These are phyloP conservation scores for Metschnikowia amazonensis DNA, from an alignment of 805 yeast species.

Conservation along the genomic window DNA sequence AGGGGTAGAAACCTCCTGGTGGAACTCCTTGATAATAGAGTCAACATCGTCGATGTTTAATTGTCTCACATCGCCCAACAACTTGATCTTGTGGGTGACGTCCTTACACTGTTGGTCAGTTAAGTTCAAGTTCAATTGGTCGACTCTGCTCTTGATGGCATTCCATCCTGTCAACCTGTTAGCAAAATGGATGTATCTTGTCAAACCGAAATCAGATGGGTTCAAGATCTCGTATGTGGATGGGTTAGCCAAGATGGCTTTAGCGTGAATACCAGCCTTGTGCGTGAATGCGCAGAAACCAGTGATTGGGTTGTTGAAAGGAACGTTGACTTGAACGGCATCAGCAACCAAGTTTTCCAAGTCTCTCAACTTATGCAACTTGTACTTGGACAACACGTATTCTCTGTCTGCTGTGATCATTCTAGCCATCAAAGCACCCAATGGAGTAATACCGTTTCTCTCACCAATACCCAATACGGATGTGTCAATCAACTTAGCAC, in stretches of 20 bases:
- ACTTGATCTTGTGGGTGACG: slow-evolving; percentile 51
- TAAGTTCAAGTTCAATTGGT: slow-evolving; percentile 53
- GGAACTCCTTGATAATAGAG: slow-evolving; percentile 54
- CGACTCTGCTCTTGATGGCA: slow-evolving; percentile 59
- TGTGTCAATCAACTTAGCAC: slow-evolving; percentile 56
- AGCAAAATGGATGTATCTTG: slow-evolving; percentile 60
- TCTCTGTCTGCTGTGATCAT: slow-evolving; percentile 61
- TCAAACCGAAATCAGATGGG: slow-evolving; percentile 56
- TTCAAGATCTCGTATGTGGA: slow-evolving; percentile 59
- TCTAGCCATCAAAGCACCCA: slow-evolving; percentile 61
- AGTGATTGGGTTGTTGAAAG: slow-evolving; percentile 60
- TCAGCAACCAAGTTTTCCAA: slow-evolving; percentile 58
- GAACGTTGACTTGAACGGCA: slow-evolving; percentile 55
- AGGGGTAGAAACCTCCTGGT: slow-evolving; percentile 40
- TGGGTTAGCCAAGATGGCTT: slow-evolving; percentile 60
- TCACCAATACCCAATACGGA: slow-evolving; percentile 61
- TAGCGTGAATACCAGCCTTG: slow-evolving; percentile 62
- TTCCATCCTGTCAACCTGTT: slow-evolving; percentile 62
- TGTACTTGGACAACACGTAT: slow-evolving; percentile 55
- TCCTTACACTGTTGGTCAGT: slow-evolving; percentile 56
- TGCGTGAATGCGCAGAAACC: slow-evolving; percentile 65
- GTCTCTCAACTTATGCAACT: slow-evolving; percentile 53
- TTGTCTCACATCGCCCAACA: slow-evolving; percentile 58
- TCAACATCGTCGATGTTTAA: slow-evolving; percentile 59
- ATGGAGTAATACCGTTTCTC: slow-evolving; percentile 60